A percentile compares a stretch with the other conserved stretches of the same genome.
phyloP scores from a whole-genome alignment of 129 eudicot genomes.

The Ambrosia artemisiifolia region DNA sequence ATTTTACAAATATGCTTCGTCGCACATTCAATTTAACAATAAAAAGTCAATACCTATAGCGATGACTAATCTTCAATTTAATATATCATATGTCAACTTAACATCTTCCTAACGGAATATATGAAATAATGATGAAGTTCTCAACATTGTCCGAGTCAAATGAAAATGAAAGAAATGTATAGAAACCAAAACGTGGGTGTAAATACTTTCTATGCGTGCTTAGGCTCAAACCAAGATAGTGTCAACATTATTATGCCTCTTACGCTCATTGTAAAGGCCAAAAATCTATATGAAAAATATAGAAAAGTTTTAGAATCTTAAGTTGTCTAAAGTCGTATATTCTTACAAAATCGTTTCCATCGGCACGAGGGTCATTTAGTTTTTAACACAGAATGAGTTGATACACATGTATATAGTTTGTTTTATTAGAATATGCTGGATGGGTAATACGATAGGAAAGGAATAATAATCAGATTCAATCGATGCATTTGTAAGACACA shows the following conservation, averaged over 20 bases:
- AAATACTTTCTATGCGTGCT: background rate
- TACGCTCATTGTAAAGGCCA: conserved; percentile 6
- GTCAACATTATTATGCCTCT: background rate
- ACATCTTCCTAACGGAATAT: conserved; percentile 4
- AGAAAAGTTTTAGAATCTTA: background rate
- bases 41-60: background rate
- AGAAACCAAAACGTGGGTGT: conserved; percentile 16
- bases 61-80: background rate
- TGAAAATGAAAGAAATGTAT: background rate
- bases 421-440: too few species aligned
- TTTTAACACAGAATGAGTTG: too few species aligned
- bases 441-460: too few species aligned
- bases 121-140: background rate
- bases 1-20: too few species aligned
- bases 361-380: too few species aligned
- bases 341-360: too few species aligned
- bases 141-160: background rate
- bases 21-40: too few species aligned
- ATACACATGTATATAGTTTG: too few species aligned
- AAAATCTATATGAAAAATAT: background rate
- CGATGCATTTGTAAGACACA: too few species aligned
- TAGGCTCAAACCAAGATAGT: background rate
- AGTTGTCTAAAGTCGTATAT: background rate
- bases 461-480: too few species aligned
- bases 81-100: conserved; percentile 1